phyloP scores from a whole-genome alignment of 345 rosid genomes.

The Murraya koenigii region DNA sequence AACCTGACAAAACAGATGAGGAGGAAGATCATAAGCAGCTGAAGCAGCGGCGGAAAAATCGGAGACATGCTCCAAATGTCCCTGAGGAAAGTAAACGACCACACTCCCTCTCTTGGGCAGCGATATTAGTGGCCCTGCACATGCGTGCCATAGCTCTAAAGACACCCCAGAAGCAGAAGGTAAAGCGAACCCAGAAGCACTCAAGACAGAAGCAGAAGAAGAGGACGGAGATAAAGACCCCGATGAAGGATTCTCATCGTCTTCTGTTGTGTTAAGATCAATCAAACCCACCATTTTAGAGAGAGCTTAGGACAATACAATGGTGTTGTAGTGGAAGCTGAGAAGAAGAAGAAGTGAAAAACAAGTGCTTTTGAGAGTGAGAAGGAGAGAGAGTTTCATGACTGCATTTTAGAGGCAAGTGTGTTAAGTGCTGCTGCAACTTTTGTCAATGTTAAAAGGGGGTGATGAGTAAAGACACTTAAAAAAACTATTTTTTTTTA shows the following conservation, averaged over 20 bases:
- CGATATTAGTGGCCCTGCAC: constrained; percentile 96
- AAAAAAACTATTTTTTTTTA: background rate
- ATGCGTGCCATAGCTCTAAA: constrained; percentile 97
- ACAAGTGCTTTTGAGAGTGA: background rate
- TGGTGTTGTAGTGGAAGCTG: background rate
- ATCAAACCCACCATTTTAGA: constrained; percentile 72
- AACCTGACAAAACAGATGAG: constrained; percentile 89
- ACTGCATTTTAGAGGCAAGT: constrained; percentile 26
- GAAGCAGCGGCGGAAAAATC: constrained; percentile 63
- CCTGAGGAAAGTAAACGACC: constrained; percentile 92
- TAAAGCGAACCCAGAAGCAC: constrained; percentile 27
- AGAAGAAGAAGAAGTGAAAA: background rate
- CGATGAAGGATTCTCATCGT: constrained; percentile 73
- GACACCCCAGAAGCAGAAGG: constrained; percentile 57
- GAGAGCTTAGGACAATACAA: background rate
- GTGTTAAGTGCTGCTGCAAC: constrained; percentile 12
- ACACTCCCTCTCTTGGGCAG: constrained; percentile 79
- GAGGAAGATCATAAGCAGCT: constrained; percentile 58
- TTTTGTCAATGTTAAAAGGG: constrained; percentile 30
- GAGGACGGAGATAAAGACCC: constrained; percentile 59
- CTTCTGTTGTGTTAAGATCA: constrained; percentile 93
- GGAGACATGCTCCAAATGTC: constrained; percentile 83
- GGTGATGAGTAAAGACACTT: constrained; percentile 18
- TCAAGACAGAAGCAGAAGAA: constrained; percentile 49
- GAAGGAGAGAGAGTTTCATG: constrained; percentile 31